Percentiles rank a stretch among this genome's conserved stretches.
Evolutionary conservation across 2,329 filamentous ascomycete species (phyloP).

Genomic region (Botryotinia calthae): DNA sequence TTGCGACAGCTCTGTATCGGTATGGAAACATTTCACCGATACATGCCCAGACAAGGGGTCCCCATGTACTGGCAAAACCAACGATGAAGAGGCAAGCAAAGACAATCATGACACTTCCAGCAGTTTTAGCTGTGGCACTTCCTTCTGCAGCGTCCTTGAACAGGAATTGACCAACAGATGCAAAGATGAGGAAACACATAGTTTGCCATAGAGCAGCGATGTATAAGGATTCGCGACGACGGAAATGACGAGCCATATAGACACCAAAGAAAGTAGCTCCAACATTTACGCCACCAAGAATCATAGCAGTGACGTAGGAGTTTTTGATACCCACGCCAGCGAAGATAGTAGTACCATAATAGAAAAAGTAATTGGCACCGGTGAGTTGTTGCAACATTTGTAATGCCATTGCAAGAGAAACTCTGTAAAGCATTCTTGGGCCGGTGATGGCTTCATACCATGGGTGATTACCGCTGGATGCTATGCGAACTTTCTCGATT

Average conservation of each 20-base stretch:
- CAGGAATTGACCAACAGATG: conserved; percentile 51
- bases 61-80: conserved; percentile 68
- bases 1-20: conserved; percentile 58
- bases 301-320: conserved; percentile 65
- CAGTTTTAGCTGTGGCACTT: conserved; percentile 45
- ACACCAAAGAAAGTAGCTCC: conserved; percentile 53
- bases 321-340: conserved; percentile 59
- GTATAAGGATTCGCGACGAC: conserved; percentile 66
- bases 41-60: conserved; percentile 67
- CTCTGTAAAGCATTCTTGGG: conserved; percentile 62
- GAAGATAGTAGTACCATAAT: conserved; percentile 69
- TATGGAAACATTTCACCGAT: conserved; percentile 67
- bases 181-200: conserved; percentile 61
- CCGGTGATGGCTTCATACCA: conserved; percentile 60
- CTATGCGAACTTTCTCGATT: conserved; percentile 45
- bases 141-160: conserved; percentile 46
- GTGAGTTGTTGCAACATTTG: conserved; percentile 69
- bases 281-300: conserved; percentile 67
- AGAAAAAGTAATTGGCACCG: conserved; percentile 61
- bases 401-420: conserved; percentile 59
- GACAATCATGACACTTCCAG: conserved; percentile 67
- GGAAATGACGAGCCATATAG: conserved; percentile 65
- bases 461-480: conserved; percentile 54
- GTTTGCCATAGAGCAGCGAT: conserved; percentile 67
- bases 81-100: conserved; percentile 73